Conservation (phyloP, 768 basidiomycete genomes). For the Lactarius tabidus region DNA sequence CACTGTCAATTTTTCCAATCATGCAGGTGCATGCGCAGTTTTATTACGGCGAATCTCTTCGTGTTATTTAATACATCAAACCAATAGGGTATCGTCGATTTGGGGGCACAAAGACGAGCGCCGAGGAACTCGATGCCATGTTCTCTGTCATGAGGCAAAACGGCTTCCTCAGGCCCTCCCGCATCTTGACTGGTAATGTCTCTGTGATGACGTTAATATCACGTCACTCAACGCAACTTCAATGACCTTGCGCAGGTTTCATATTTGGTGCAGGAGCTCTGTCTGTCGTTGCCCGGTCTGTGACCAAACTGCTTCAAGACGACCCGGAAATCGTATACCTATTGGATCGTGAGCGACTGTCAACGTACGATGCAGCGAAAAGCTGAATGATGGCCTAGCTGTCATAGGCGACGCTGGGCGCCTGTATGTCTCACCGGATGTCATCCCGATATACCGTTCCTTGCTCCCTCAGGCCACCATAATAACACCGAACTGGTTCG, state of each 20-base stretch:
- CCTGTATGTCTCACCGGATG: constrained; percentile 84
- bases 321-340: constrained; percentile 73
- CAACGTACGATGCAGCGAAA: not conserved
- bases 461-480: constrained; percentile 83
- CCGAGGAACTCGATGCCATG: constrained; percentile 70
- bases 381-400: constrained; percentile 46
- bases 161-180: constrained; percentile 63
- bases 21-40: constrained; percentile 56
- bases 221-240: not conserved
- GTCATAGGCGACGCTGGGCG: constrained; percentile 91
- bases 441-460: constrained; percentile 79
- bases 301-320: constrained; percentile 52
- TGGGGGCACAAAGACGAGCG: constrained; percentile 74
- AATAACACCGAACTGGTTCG: constrained; percentile 98
- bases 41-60: not conserved
- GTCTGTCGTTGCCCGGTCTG: constrained; percentile 57
- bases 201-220: not conserved
- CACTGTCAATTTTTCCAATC: constrained; percentile 94
- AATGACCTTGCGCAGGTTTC: constrained; percentile 76
- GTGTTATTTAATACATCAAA: not conserved
- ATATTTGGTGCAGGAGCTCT: constrained; percentile 82
- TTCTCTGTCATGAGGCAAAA: constrained; percentile 73
- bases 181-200: constrained; percentile 72
- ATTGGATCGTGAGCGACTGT: constrained; percentile 71
- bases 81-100: constrained; percentile 74